These are phyloP conservation scores for Nitzschia sp. DNA, from an alignment of 108 stramenopile genomes.

Conservation along the genomic window DNA sequence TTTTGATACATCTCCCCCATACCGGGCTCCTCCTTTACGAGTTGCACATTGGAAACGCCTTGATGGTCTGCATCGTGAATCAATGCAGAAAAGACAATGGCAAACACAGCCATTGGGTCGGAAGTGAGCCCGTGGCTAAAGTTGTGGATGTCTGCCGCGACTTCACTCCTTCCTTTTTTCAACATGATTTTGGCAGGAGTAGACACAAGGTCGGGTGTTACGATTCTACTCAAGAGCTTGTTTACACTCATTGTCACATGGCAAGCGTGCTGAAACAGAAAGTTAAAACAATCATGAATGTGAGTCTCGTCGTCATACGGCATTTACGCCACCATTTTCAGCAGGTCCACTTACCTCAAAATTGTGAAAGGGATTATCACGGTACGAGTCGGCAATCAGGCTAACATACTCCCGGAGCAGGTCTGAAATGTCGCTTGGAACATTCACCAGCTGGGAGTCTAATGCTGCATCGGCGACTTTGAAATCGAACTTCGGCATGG, in stretches of 20 bases:
- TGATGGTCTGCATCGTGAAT: constrained; percentile 21
- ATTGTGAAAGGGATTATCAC: constrained; percentile 46
- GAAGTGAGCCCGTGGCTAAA: constrained; percentile 31
- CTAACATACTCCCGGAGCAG: constrained; percentile 22
- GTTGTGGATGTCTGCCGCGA: constrained; percentile 16
- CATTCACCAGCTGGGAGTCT: neutral
- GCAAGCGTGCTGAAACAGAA: constrained; percentile 12
- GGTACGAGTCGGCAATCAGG: constrained; percentile 35
- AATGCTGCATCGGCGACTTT: neutral
- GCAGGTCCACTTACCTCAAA: constrained; percentile 25
- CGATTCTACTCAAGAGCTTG: constrained; percentile 38
- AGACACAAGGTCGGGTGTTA: constrained; percentile 4
- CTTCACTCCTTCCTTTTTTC: neutral
- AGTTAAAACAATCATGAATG: neutral
- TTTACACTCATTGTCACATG: constrained; percentile 48
- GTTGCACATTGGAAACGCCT: constrained; percentile 35
- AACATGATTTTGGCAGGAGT: neutral
- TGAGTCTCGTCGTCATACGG: neutral
- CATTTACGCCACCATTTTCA: neutral
- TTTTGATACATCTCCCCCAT: constrained; percentile 56
- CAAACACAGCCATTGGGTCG: constrained; percentile 15
- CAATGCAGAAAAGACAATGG: constrained; percentile 15
- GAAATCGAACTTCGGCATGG: constrained; percentile 17
- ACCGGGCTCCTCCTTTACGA: constrained; percentile 25
- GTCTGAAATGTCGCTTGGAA: neutral